Base-by-base conservation (phyloP, 768 basidiomycete species). In the Pholiota microspora region DNA sequence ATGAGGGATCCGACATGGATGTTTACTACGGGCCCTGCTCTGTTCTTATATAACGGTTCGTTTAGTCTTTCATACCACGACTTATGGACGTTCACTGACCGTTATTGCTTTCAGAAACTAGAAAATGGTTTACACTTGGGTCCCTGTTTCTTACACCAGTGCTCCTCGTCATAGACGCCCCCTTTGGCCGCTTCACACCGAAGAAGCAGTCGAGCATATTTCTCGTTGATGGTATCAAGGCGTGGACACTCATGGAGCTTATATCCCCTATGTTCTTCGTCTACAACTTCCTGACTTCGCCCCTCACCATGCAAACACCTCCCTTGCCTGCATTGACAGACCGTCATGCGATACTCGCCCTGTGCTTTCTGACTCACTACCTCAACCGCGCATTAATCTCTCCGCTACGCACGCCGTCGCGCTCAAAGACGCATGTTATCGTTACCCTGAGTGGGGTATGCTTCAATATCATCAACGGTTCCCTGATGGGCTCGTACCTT, bases 191-290 rank as follows among this genome's bases (percentile, higher is more conserved):
- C 0, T 94, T 94, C 65, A 68, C 84, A 0, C 81, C 79, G 60
- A 77, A 67, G 57, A 36, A 59, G 54, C 55, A 80, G 45, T 53
- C 52, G 25, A 79, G 76, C 59, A 58, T 77, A 53, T 69, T 85
- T 57, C 68, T 83, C 9, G 59, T 89, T 6, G 80, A 92, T 58
- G 88, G 86, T 6, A 68, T 72, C 32, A 71, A 70, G 49, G 67
- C 87, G n/a, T 92, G 89, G 89, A 89, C 91, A 12, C 7, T 78
- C 53, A 91, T 92, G 90, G 89, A 92, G 62, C 69, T 87, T 31
- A 73, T 85, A 18, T 77, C 88, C 0, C 88, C 88, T 1, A 25
- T 77, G 32, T 59, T 68, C 13, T 85, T 91, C 67, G 23, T 80
- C n/a, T 67, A 76, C 63, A 68, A 77, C 0, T 78, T 83, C 67